These are phyloP conservation scores for Yamadazyma triangularis DNA, from an alignment of 1,139 yeast genomes.

Conservation along the genomic window DNA sequence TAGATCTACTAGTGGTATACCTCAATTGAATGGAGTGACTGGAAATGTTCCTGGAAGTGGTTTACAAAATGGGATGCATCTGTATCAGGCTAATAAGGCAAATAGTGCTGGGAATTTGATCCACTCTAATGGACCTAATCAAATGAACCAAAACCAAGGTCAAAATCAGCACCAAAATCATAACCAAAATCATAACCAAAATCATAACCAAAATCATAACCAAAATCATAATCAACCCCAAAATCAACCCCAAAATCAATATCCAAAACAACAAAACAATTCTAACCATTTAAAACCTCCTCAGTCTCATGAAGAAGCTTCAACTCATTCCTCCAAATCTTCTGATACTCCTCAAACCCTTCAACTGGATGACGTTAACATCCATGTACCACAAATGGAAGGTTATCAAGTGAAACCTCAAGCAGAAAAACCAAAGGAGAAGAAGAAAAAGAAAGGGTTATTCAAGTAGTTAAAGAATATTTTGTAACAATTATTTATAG, in stretches of 20 bases:
- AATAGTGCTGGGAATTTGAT: constrained; percentile 9
- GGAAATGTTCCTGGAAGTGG: constrained; percentile 1
- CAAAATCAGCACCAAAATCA: constrained; percentile 6
- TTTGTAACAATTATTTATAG: too few species aligned
- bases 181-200: constrained; percentile 5
- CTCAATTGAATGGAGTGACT: constrained; percentile 2
- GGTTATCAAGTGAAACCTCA: not conserved
- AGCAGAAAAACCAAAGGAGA: constrained; percentile 12
- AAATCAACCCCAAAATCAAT: not conserved
- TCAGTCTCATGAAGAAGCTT: constrained; percentile 18
- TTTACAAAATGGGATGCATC: not conserved
- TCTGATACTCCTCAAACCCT: constrained; percentile 24
- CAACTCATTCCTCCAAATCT: constrained; percentile 26
- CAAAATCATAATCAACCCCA: constrained; percentile 1
- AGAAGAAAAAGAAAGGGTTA: constrained; percentile 4
- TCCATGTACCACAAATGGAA: constrained; percentile 6
- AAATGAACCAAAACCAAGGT: constrained; percentile 4
- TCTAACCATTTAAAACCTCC: constrained; percentile 24
- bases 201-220: constrained; percentile 4
- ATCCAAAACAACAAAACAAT: constrained; percentile 5
- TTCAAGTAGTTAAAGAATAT: too few species aligned
- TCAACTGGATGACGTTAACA: constrained; percentile 13
- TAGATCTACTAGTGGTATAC: constrained; percentile 12
- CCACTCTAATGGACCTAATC: constrained; percentile 6
- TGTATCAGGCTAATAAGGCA: constrained; percentile 5